These are phyloP conservation scores for Phylloporus sp. DNA, from an alignment of 768 basidiomycete species.

Conservation along the genomic window DNA sequence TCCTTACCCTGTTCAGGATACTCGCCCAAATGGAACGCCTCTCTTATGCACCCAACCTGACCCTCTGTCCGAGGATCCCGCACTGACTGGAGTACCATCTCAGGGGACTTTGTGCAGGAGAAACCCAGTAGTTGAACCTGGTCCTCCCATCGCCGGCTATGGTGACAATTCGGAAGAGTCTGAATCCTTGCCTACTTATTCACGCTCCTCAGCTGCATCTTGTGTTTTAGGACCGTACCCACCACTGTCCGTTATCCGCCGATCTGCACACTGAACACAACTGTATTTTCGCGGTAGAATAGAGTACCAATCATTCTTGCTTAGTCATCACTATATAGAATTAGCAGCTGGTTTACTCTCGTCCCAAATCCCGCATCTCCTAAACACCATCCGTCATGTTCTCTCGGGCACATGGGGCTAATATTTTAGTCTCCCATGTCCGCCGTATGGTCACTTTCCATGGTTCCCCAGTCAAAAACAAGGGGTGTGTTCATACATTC, in stretches of 20 bases:
- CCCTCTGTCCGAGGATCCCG: conserved; percentile 11
- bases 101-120: neutral
- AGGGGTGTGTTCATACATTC: conserved; percentile 36
- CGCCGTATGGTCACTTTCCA: conserved; percentile 45
- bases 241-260: conserved; percentile 10
- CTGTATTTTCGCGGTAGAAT: conserved; percentile 1
- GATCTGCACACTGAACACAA: neutral
- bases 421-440: conserved; percentile 23
- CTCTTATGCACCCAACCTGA: neutral
- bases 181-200: conserved; percentile 24
- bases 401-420: conserved; percentile 16
- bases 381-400: conserved; percentile 27
- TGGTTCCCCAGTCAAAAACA: conserved; percentile 35
- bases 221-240: conserved; percentile 29
- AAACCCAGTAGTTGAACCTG: neutral
- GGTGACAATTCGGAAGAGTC: conserved; percentile 3
- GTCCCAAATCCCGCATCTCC: neutral
- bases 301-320: neutral
- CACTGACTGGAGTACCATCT: conserved; percentile 17
- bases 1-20: neutral
- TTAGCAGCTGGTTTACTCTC: neutral
- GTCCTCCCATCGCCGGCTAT: neutral
- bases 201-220: conserved; percentile 21
- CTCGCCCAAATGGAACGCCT: neutral
- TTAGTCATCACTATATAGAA: conserved; percentile 16